Base-by-base conservation (phyloP, 306 rosid genomes). In the Cicer bijugum region DNA sequence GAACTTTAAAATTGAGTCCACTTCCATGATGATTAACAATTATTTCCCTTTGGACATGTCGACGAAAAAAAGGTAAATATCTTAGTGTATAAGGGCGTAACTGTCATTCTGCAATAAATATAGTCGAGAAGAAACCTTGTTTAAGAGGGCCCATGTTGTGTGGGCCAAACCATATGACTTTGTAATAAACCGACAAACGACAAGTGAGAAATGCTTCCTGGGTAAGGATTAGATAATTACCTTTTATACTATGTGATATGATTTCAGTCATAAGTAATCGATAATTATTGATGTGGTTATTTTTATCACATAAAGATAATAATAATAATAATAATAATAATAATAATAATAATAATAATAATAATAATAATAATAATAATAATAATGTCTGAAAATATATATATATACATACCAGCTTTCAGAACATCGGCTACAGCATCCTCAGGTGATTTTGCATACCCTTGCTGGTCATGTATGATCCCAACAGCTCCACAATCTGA, bases 401-500 rank as follows among this genome's bases (percentile, higher is more conserved):
- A 55, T 81, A 16, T 16, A 16, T 16, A 16, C 17, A 55, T 81
- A 92, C 99, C 99, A 12, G 99, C 99, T 2, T 66, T 71, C 16
- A 91, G 91, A 16, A 91, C 97, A 59, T 84, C 97, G 0, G 81
- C 95, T 40, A 89, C 95, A 0, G 95, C 95, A 74, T 89, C 99
- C 80, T 91, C 97, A 0, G 96, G 80, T 17, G 84, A 60, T 64
- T 91, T 94, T 4, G 91, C 86, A 68, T 79, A 91, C 11, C 78
- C 71, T 53, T 89, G 90, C 8, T 72, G 9, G 5, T 86, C 91
- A 45, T 81, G 64, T 45, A 91, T 87, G 62, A 91, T 76, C 4
- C 79, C 66, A 11, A 94, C 96, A 1, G 99, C 99, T 20, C 88
- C 96, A 19, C 99, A 94, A 77, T 94, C 99, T 12, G 99, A 91